Base-by-base conservation (phyloP, 805 yeast genomes). In the Allodekkera sacchari region DNA sequence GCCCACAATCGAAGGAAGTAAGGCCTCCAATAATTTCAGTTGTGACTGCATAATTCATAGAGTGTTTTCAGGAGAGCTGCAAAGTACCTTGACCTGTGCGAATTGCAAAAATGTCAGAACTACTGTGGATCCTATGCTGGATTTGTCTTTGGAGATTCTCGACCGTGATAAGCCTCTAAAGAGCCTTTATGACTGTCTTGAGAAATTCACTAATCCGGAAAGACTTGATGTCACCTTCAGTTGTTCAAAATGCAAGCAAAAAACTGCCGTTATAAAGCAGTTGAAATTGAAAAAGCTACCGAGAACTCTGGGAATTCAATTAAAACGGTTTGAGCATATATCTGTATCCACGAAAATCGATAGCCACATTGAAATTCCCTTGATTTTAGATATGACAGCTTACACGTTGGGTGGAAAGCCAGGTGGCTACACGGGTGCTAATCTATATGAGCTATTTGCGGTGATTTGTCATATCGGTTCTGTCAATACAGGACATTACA, bases 401-500 rank as follows among this genome's bases (percentile, higher is more conserved):
- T 89, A 82, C 50, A 61, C 53, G 3, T 34, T 53, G 15, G 31
- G 29, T 7, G 38, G 33, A 5, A 23, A 17, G 8, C 21, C 18
- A 6, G 20, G 31, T 12, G 29, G 27, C 5, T 31, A 30, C 12
- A 18, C 31, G 3, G 48, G 57, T 13, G 58, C 34, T 31, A 32
- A 33, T 12, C 56, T 74, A 2, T 89, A 82, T 55, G 96, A 89
- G 55, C 65, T 92, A 25, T 85, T 77, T 56, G 95, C 89, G 2
- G 73, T 88, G 20, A 80, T 92, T 7, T 76, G 85, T 45, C 98
- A 92, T 54, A 77, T 76, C 21, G 99, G 99, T 1, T 77, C 89
- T 13, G 92, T 89, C 6, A 85, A 85, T 52, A 92, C 96, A 2
- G 99, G 99, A 8, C 99, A 92, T 55, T 92, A 92, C 53, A 70